A percentile compares a stretch with the other conserved stretches of the same genome.
These are phyloP conservation scores for Gracilaria vermiculophylla DNA, from an alignment of 23 red algal species.

Conservation along the genomic window DNA sequence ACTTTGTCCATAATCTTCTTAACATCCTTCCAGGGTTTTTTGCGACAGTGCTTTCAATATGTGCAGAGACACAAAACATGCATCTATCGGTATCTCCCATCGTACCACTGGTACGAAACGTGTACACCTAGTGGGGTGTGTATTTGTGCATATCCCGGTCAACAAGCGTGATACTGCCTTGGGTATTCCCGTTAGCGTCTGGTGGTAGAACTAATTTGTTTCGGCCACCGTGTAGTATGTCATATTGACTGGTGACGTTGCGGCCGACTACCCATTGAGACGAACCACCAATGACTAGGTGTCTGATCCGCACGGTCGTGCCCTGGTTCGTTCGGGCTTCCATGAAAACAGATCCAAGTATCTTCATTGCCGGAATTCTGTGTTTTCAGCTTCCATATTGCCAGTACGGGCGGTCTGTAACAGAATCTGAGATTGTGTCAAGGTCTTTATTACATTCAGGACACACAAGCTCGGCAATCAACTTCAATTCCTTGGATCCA, in stretches of 20 bases:
- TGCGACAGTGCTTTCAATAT: neutral
- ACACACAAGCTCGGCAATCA: neutral
- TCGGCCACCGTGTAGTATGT: neutral
- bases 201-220: neutral
- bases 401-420: conserved; percentile 30
- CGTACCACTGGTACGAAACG: neutral
- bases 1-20: conserved; percentile 43
- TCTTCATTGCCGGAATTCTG: neutral
- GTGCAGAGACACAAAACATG: neutral
- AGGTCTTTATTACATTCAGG: conserved; percentile 7
- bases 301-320: neutral
- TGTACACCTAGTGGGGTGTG: neutral
- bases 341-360: conserved; percentile 3
- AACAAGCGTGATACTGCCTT: neutral
- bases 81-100: no score
- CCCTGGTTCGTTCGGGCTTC: neutral
- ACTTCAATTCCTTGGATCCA: neutral
- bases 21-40: neutral
- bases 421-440: neutral
- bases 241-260: neutral
- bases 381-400: conserved; percentile 46
- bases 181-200: neutral
- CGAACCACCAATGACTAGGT: neutral
- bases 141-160: conserved; percentile 35
- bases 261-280: conserved; percentile 6